A percentile compares a stretch with the other conserved stretches of the same genome.
Conservation (phyloP, 2,329 filamentous ascomycete species). For the Trichoderma citrinoviride region DNA sequence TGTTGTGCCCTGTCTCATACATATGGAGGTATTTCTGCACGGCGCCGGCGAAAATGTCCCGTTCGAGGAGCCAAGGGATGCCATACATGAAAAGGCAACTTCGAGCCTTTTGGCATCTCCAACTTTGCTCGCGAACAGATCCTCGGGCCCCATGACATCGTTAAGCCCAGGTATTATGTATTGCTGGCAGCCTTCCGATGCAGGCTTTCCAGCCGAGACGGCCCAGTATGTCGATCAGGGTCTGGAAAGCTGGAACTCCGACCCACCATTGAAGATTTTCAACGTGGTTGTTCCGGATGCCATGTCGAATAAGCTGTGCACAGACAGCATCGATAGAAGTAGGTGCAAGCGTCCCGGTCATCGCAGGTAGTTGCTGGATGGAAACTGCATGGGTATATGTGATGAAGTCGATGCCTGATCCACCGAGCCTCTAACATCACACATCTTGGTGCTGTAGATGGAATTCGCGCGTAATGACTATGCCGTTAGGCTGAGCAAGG, state of each 20-base stretch:
- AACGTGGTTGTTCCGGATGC: too few relatives aligned
- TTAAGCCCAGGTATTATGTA: conserved; percentile 39
- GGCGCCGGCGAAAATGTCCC: conserved; percentile 48
- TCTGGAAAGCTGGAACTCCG: conserved; percentile 49
- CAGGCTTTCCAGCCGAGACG: conserved; percentile 55
- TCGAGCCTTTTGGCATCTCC: conserved; percentile 44
- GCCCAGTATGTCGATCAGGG: conserved; percentile 36
- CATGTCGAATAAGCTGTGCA: not conserved
- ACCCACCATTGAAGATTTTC: conserved; percentile 45
- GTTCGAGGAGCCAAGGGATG: conserved; percentile 60
- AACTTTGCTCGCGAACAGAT: conserved; percentile 43
- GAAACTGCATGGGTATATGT: not conserved
- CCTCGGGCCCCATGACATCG: conserved; percentile 36
- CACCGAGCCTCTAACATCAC: not conserved
- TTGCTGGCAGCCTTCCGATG: conserved; percentile 46
- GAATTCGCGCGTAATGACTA: conserved; percentile 21
- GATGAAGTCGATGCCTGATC: not conserved
- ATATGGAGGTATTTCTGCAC: conserved; percentile 59
- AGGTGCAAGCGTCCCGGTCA: not conserved
- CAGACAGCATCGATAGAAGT: not conserved
- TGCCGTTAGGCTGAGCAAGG: not conserved
- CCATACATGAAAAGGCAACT: conserved; percentile 52
- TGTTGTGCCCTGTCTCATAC: conserved; percentile 19
- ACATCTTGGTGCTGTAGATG: conserved; percentile 17
- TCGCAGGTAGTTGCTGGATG: not conserved